phyloP scores from a whole-genome alignment of 225 moss, liverwort and hornwort species.

The Straminergon stramineum region DNA sequence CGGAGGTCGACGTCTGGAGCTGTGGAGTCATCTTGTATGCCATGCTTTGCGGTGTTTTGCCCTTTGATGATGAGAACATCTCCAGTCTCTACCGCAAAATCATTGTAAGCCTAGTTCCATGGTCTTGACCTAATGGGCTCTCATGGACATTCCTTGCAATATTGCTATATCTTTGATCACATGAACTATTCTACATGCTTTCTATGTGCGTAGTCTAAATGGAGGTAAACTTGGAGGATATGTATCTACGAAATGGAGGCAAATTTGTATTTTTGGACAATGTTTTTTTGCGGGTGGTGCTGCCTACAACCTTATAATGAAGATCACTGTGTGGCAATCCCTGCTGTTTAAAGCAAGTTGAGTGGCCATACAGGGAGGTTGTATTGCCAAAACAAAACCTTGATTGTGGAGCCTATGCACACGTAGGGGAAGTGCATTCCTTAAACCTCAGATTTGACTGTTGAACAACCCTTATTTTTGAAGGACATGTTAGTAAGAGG shows the following conservation, averaged over 20 bases:
- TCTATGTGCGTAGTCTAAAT: not conserved
- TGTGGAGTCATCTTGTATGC: slow-evolving; percentile 47
- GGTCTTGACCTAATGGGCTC: not conserved
- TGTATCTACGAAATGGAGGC: not conserved
- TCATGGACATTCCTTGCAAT: not conserved
- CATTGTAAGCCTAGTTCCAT: slow-evolving; percentile 9
- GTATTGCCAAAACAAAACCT: not conserved
- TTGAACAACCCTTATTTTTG: not conserved
- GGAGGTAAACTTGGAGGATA: not conserved
- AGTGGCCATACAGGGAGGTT: not conserved
- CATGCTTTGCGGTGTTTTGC: slow-evolving; percentile 46
- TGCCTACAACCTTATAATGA: not conserved
- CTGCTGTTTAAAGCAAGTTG: not conserved
- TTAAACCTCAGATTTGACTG: too few relatives aligned
- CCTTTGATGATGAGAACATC: slow-evolving; percentile 50
- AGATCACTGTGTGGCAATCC: not conserved
- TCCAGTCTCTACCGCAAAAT: slow-evolving; percentile 52
- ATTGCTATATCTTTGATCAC: not conserved
- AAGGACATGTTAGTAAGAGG: not conserved
- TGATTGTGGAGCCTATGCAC: not conserved
- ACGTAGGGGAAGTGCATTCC: not conserved
- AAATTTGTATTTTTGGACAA: not conserved
- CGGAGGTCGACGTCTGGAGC: slow-evolving; percentile 53
- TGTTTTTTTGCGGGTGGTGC: too few relatives aligned
- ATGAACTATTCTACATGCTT: not conserved